Base-by-base conservation (phyloP, 2,329 filamentous ascomycete genomes). In the Penicillium corylophilum region DNA sequence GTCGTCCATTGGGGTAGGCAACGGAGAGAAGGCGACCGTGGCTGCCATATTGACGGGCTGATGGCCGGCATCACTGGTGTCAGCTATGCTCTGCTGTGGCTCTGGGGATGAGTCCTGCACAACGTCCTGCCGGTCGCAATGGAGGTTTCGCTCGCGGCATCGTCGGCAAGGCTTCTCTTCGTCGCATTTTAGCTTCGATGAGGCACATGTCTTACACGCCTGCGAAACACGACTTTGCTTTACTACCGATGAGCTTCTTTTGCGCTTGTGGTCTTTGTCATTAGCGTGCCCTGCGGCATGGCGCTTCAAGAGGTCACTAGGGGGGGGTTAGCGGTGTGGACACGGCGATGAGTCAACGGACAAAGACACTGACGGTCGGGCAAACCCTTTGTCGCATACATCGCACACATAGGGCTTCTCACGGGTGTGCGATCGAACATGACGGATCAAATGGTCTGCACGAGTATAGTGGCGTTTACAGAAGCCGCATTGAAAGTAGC, bases 101-200 rank as follows among this genome's bases (percentile, higher is more conserved):
- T 59, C 60, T 5, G 61, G 58, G n/a, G 59, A 59, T 3, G 53
- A 43, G 12, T 62, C 60, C 22, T 56, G 58, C 15, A 26, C 20
- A 4, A 53, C 46, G 22, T 63, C 61, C 16, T 64, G 59, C 59
- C 64, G 69, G 24, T 69, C 68, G 50, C 79, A 82, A 5, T 64
- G 57, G 18, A 80, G 73, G 56, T 73, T 72, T 56, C 77, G 79
- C 58, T 77, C 77, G 36, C 67, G 72, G 63, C 79, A 82, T 41
- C 79, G 70, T 54, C 71, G 76, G 60, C 79, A 82, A 7, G 79
- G 79, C 64, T 81, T 81, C 41, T 76, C 71, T 55, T 82, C 79
- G 53, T 81, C 78, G 54, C 79, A 82, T 59, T 79, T 78, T 18
- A 82, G 67, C 58, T 82, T 79, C 2, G 77, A 74, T 20, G 73